These are phyloP conservation scores for Candida silvatica DNA, from an alignment of 805 yeast species.

Conservation along the genomic window DNA sequence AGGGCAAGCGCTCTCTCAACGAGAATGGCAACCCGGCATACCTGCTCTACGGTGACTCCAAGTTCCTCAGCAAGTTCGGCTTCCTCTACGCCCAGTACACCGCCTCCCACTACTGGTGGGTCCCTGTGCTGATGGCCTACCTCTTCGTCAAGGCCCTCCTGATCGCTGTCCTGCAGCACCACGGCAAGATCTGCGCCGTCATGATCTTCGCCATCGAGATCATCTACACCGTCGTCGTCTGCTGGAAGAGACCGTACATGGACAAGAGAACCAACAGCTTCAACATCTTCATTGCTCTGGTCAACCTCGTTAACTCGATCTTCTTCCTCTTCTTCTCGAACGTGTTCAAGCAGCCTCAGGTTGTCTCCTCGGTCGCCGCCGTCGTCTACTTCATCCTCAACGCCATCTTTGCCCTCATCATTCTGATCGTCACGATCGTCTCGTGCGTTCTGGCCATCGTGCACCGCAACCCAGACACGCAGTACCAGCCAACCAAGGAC, in stretches of 20 bases:
- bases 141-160: conserved; percentile 68
- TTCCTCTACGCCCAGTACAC: conserved; percentile 86
- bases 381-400: conserved; percentile 82
- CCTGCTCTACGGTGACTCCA: conserved; percentile 75
- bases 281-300: conserved; percentile 77
- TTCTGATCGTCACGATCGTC: conserved; percentile 77
- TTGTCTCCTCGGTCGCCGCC: conserved; percentile 89
- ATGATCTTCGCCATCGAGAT: conserved; percentile 71
- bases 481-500: conserved; percentile 94
- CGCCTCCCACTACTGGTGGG: conserved; percentile 82
- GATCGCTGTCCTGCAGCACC: conserved; percentile 75
- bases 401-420: conserved; percentile 78
- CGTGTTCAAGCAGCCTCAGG: conserved; percentile 72
- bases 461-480: conserved; percentile 87
- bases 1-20: conserved; percentile 63
- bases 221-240: conserved; percentile 52
- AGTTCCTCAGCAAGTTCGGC: conserved; percentile 78
- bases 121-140: conserved; percentile 55
- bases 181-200: conserved; percentile 78
- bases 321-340: conserved; percentile 86
- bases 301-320: conserved; percentile 73
- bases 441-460: conserved; percentile 80
- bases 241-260: conserved; percentile 81
- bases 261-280: conserved; percentile 92
- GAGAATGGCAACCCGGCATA: conserved; percentile 90